These are phyloP conservation scores for Fusarium anguioides DNA, from an alignment of 2,329 filamentous ascomycete genomes.

Conservation along the genomic window DNA sequence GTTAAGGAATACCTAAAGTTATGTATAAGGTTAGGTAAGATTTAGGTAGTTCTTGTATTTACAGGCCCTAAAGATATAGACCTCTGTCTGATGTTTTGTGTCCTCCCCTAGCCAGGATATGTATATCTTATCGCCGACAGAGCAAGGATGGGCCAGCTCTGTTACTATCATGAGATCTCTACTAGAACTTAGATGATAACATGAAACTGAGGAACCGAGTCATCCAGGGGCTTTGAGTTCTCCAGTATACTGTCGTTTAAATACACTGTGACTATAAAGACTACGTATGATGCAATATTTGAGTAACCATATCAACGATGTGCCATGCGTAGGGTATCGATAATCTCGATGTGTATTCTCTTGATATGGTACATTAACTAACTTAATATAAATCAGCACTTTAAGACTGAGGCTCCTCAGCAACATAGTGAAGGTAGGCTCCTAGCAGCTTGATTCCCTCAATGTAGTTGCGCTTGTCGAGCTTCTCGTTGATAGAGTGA, in stretches of 20 bases:
- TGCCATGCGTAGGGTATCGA: not conserved
- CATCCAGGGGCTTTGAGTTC: not conserved
- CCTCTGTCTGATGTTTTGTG: too few species aligned
- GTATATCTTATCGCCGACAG: slow-evolving; percentile 12
- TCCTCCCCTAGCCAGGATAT: slow-evolving; percentile 24
- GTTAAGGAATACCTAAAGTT: too few species aligned
- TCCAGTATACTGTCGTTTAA: not conserved
- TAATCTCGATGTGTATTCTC: slow-evolving; percentile 1
- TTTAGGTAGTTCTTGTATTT: too few species aligned
- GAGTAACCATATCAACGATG: not conserved
- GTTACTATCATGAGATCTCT: not conserved
- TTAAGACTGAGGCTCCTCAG: slow-evolving; percentile 77
- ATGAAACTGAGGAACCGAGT: too few species aligned
- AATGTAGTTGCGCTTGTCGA: slow-evolving; percentile 97
- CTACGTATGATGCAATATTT: not conserved
- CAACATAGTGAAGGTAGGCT: slow-evolving; percentile 95
- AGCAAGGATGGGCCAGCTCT: not conserved
- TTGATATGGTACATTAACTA: slow-evolving; percentile 26
- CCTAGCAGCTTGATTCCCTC: slow-evolving; percentile 97
- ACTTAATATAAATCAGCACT: slow-evolving; percentile 1
- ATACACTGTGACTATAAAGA: not conserved
- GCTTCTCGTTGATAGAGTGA: slow-evolving; percentile 98
- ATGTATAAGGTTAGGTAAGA: too few species aligned
- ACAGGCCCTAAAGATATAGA: too few species aligned
- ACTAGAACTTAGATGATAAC: not conserved